Conservation (phyloP, 2,329 filamentous ascomycete species). For the Aschersonia sp. region DNA sequence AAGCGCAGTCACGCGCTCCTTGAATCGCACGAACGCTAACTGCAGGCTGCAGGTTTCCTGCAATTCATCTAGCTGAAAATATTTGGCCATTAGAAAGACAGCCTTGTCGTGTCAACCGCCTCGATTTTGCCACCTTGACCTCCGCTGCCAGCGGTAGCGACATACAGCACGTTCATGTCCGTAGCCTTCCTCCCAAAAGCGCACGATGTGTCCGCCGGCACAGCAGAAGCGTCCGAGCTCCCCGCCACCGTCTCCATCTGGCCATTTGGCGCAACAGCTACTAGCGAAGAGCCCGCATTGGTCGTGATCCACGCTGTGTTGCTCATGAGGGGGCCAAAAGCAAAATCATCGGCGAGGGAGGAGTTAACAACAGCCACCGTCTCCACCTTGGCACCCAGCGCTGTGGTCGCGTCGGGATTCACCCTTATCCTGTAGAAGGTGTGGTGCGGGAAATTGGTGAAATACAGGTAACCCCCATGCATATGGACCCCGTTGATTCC, state of each 20-base stretch:
- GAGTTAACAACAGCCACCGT: conserved; percentile 3
- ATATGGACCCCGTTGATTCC: conserved; percentile 24
- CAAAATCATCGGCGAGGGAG: conserved; percentile 9
- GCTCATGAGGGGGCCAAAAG: conserved; percentile 2
- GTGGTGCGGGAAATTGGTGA: conserved; percentile 28
- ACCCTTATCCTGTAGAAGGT: conserved; percentile 9
- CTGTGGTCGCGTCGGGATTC: background rate
- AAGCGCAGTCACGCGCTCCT: too few relatives aligned
- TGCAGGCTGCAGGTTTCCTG: too few relatives aligned
- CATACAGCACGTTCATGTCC: conserved; percentile 2
- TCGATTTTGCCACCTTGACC: background rate
- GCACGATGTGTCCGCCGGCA: background rate
- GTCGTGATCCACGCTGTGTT: conserved; percentile 5
- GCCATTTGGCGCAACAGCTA: conserved; percentile 2
- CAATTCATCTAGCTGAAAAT: too few relatives aligned
- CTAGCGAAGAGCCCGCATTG: conserved; percentile 5
- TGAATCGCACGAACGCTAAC: too few relatives aligned
- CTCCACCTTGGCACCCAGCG: conserved; percentile 3
- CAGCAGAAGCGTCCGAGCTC: background rate
- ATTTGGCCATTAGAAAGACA: background rate
- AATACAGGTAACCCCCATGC: conserved; percentile 28
- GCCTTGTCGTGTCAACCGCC: background rate
- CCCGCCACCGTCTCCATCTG: background rate
- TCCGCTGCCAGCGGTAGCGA: background rate
- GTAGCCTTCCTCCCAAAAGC: background rate